Evolutionary conservation across 345 rosid species (phyloP), one percentile per base, ranked within the genome.

Genomic region (Anacardium occidentale): DNA sequence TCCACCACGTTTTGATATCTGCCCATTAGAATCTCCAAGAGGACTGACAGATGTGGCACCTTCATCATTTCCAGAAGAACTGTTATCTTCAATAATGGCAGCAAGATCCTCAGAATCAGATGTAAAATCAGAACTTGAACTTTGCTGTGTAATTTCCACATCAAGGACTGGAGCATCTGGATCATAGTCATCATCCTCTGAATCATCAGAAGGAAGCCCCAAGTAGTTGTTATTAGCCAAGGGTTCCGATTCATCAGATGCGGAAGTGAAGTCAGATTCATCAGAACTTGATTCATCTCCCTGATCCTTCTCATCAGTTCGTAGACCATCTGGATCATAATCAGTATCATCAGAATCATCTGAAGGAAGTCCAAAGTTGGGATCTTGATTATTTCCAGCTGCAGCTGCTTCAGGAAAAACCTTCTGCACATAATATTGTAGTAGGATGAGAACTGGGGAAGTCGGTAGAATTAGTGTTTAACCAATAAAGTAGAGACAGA

Each of bases 291-390:
- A 79, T 57, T 80, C 97, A 77, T 82, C 83, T 64, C 74, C 83
- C 66, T 80, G 75, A 61, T 78, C 83, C 70, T 82, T 74, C 73
- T 82, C 85, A 11, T 81, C 77, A 71, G 67, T 75, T 71, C 78
- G 86, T 53, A 75, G 74, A 62, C 62, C 76, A 65, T 89, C 80
- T 44, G 93, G 97, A 60, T 86, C 76, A 79, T 85, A 90, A 83
- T 90, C 95, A 78, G 82, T 81, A 70, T 94, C 98, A 76, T 90
- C 95, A 37, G 91, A 91, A 77, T 91, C 92, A 81, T 91, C 95
- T 62, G 98, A 89, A 75, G 93, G 87, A 83, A 81, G 84, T 74
- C 86, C 91, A 76, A 79, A 80, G 81, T 85, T 82, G 64, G 78
- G 81, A 77, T 84, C 84, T 71, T 70, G 85, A 73, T 76, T 73